Percentiles rank a stretch among this genome's conserved stretches.
phyloP scores from a whole-genome alignment of 2,329 filamentous ascomycete species.

The Gaeumannomyces tritici region DNA sequence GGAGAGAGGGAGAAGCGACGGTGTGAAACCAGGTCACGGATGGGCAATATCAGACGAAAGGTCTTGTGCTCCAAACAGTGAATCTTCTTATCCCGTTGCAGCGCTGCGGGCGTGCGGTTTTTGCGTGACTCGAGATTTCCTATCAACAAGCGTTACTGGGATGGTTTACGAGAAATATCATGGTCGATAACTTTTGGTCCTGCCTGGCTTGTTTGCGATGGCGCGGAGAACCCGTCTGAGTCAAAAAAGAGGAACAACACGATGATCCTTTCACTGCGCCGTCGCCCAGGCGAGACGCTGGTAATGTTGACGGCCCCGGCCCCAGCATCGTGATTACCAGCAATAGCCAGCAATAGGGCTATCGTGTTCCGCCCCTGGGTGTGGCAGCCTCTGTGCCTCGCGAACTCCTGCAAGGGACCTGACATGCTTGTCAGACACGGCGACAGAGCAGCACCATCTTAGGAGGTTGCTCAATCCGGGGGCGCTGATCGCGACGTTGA shows the following conservation, averaged over 20 bases:
- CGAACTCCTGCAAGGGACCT: background rate
- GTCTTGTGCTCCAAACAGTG: background rate
- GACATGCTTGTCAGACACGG: background rate
- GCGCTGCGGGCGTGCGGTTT: background rate
- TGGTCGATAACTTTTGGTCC: background rate
- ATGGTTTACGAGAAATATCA: no score
- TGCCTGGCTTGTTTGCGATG: background rate
- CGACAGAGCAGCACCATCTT: background rate
- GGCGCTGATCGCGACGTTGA: background rate
- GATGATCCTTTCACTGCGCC: background rate
- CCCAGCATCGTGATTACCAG: no score
- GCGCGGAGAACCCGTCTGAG: background rate
- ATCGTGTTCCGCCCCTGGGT: no score
- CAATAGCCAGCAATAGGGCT: no score
- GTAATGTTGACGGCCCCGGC: no score
- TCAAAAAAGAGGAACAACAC: background rate
- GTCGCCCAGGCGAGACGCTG: background rate
- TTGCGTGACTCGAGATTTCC: background rate
- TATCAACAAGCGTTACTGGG: no score
- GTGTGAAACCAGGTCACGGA: background rate
- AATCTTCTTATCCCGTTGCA: no score
- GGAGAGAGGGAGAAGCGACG: conserved; percentile 3
- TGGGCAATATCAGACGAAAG: background rate
- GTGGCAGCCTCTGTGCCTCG: background rate
- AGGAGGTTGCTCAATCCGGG: background rate